These are phyloP conservation scores for Sporothrix euskadiensis DNA, from an alignment of 2,329 filamentous ascomycete species.

Conservation along the genomic window DNA sequence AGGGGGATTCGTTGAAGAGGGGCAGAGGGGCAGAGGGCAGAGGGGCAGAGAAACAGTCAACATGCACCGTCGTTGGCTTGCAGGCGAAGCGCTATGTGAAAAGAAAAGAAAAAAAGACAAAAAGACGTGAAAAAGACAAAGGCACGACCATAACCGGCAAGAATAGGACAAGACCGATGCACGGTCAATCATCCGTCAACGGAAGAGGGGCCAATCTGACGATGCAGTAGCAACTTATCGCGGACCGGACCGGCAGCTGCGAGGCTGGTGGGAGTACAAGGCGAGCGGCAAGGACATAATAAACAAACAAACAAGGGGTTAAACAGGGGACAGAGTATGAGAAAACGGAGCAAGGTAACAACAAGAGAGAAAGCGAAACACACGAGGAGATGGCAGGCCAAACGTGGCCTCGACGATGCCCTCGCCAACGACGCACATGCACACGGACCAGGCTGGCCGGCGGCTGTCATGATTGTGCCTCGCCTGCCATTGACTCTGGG, in stretches of 20 bases:
- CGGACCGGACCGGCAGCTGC: slow-evolving; percentile 21
- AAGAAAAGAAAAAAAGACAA: background rate
- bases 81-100: slow-evolving; percentile 12
- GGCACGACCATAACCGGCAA: background rate
- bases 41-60: slow-evolving; percentile 1
- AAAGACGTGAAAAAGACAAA: background rate
- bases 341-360: background rate
- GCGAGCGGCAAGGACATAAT: background rate
- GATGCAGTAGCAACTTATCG: background rate
- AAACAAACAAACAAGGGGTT: background rate
- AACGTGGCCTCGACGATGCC: background rate
- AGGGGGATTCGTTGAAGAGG: background rate
- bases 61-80: background rate
- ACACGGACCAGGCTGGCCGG: slow-evolving; percentile 8
- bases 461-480: background rate
- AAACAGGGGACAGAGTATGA: background rate
- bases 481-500: background rate
- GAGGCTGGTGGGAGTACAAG: slow-evolving; percentile 1
- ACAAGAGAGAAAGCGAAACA: background rate
- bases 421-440: background rate
- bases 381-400: background rate
- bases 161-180: slow-evolving; percentile 9
- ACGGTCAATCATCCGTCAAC: slow-evolving; percentile 1
- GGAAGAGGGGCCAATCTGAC: background rate
- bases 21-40: background rate